These are phyloP conservation scores for Teunomyces gatunensis DNA, from an alignment of 805 yeast genomes.

Conservation along the genomic window DNA sequence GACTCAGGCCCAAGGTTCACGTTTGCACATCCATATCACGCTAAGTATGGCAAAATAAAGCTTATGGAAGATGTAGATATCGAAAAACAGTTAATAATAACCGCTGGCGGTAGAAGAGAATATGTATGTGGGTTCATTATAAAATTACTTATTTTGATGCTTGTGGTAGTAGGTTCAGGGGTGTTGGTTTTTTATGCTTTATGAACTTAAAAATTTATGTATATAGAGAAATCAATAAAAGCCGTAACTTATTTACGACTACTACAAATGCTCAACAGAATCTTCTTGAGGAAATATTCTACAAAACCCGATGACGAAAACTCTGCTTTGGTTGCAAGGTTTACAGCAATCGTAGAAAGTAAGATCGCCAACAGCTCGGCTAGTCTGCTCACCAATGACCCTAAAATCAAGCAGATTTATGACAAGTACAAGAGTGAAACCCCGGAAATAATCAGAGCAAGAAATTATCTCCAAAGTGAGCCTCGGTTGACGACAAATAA, in stretches of 20 bases:
- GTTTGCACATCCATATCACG: neutral
- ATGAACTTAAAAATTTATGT: constrained; percentile 5
- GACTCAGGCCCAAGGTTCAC: constrained; percentile 7
- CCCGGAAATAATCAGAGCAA: constrained; percentile 5
- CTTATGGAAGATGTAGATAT: constrained; percentile 31
- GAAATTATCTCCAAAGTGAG: constrained; percentile 30
- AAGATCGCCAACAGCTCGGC: constrained; percentile 10
- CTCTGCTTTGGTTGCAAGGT: constrained; percentile 31
- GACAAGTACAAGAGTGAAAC: constrained; percentile 13
- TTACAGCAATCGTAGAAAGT: constrained; percentile 30
- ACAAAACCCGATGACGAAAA: constrained; percentile 1
- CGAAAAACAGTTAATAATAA: constrained; percentile 35
- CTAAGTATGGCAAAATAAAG: constrained; percentile 21
- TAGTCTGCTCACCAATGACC: constrained; percentile 15
- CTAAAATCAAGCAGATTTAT: constrained; percentile 13
- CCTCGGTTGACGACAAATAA: constrained; percentile 23
- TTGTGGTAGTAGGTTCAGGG: constrained; percentile 31
- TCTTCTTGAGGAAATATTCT: neutral
- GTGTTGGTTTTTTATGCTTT: constrained; percentile 37
- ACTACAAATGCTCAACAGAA: neutral
- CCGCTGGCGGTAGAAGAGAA: constrained; percentile 38
- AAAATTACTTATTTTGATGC: constrained; percentile 27
- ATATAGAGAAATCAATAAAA: neutral
- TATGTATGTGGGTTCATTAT: constrained; percentile 30
- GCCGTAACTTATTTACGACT: neutral